Conservation (phyloP, 352 stramenopile genomes). For the Globisporangium echinulatum region DNA sequence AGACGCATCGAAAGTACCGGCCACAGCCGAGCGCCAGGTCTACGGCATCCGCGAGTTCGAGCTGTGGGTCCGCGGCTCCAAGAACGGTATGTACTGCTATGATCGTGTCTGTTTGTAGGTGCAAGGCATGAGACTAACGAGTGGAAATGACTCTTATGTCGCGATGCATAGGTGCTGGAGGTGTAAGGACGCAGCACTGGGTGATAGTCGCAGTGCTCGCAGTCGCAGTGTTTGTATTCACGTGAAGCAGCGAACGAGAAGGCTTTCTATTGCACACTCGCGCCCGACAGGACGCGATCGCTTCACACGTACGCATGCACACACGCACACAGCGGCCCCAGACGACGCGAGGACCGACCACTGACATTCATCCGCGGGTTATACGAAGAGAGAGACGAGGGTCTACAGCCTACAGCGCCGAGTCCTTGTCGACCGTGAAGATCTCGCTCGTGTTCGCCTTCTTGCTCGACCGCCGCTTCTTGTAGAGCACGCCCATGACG, state of each 20-base stretch:
- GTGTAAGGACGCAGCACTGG: neutral
- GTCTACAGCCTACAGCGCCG: slow-evolving; percentile 43
- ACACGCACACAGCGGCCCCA: slow-evolving; percentile 4
- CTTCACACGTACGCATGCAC: neutral
- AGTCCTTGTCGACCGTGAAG: slow-evolving; percentile 78
- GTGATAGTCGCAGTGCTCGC: neutral
- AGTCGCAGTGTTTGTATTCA: neutral
- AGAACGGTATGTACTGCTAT: slow-evolving; percentile 25
- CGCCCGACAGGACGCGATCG: neutral
- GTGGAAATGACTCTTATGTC: neutral
- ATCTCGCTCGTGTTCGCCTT: slow-evolving; percentile 46
- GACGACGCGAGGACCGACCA: slow-evolving; percentile 12
- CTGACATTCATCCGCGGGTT: slow-evolving; percentile 22
- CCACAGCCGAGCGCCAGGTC: slow-evolving; percentile 51
- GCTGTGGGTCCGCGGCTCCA: slow-evolving; percentile 50
- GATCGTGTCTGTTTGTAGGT: neutral
- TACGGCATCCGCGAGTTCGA: slow-evolving; percentile 80
- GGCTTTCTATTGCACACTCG: neutral
- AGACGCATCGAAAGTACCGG: slow-evolving; percentile 6
- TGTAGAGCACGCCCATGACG: slow-evolving; percentile 45
- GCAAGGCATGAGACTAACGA: neutral
- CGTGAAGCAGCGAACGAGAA: neutral
- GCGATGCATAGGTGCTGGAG: neutral
- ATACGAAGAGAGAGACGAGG: slow-evolving; percentile 6
- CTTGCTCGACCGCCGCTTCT: slow-evolving; percentile 56